A percentile compares a stretch with the other conserved stretches of the same genome.
Evolutionary conservation across 1,284 basidiomycete species (phyloP).

Genomic region (Rhodotorula glutinis): DNA sequence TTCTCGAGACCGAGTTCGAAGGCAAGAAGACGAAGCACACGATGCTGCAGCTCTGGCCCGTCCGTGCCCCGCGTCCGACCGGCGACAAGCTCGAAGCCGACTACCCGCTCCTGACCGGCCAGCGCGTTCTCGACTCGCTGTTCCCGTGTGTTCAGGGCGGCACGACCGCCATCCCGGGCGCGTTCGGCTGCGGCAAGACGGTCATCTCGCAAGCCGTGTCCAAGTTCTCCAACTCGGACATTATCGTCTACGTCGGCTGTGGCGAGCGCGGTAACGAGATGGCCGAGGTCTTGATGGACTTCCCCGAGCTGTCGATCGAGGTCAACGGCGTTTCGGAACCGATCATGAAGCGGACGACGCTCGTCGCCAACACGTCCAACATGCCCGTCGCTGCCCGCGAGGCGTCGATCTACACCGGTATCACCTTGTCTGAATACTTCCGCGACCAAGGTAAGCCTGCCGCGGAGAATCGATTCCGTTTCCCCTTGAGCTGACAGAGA

Average conservation of each 20-base stretch:
- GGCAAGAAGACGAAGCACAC: slow-evolving; percentile 91
- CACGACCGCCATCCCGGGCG: slow-evolving; percentile 97
- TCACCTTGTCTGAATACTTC: slow-evolving; percentile 99
- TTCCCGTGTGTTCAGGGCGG: slow-evolving; percentile 99
- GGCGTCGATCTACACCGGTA: slow-evolving; percentile 99
- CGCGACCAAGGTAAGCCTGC: slow-evolving; percentile 67
- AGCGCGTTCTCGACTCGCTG: slow-evolving; percentile 93
- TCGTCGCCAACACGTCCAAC: slow-evolving; percentile 99
- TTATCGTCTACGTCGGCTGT: slow-evolving; percentile 96
- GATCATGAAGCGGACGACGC: slow-evolving; percentile 99
- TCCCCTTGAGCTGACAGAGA: not conserved
- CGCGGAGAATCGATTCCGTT: too few species aligned
- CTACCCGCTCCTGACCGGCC: slow-evolving; percentile 89
- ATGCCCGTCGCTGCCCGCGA: slow-evolving; percentile 99
- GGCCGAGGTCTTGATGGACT: slow-evolving; percentile 76
- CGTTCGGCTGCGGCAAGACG: slow-evolving; percentile 87
- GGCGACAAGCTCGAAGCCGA: slow-evolving; percentile 91
- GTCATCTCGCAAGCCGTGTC: slow-evolving; percentile 96
- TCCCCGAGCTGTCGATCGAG: slow-evolving; percentile 92
- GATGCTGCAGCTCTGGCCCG: slow-evolving; percentile 98
- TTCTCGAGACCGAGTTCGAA: slow-evolving; percentile 96
- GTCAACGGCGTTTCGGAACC: slow-evolving; percentile 88
- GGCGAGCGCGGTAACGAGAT: slow-evolving; percentile 65
- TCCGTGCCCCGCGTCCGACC: slow-evolving; percentile 93
- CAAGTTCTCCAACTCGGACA: slow-evolving; percentile 99